Conservation (phyloP, 1,284 basidiomycete genomes). For the Tausonia pullulans region DNA sequence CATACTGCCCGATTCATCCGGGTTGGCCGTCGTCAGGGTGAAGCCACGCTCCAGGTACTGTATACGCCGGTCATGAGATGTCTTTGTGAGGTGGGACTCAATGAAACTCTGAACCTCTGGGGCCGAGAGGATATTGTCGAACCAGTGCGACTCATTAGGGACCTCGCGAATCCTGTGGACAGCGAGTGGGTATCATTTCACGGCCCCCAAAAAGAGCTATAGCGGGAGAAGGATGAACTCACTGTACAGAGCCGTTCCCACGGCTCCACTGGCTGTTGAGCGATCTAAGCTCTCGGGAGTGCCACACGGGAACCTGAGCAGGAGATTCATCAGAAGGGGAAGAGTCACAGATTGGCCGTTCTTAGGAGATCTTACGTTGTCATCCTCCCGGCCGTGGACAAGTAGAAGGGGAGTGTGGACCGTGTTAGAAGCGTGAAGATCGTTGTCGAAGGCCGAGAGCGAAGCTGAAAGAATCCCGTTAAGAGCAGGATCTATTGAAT, state of each 20-base stretch:
- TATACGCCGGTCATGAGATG: constrained; percentile 3
- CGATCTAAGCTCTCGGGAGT: constrained; percentile 22
- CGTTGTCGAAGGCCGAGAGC: constrained; percentile 72
- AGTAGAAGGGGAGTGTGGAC: constrained; percentile 54
- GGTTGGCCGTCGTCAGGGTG: constrained; percentile 34
- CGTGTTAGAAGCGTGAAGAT: constrained; percentile 66
- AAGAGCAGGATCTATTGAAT: constrained; percentile 63
- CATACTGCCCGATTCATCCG: constrained; percentile 32
- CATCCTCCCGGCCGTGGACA: constrained; percentile 55
- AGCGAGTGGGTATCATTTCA: too few species aligned
- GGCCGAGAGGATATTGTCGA: constrained; percentile 31
- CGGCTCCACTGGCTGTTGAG: not conserved
- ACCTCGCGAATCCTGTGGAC: constrained; percentile 24
- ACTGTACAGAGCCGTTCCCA: not conserved
- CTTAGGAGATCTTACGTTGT: constrained; percentile 23
- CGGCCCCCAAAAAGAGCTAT: not conserved
- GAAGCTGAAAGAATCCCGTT: constrained; percentile 58
- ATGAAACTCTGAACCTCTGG: constrained; percentile 27
- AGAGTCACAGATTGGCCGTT: not conserved
- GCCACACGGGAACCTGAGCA: constrained; percentile 25
- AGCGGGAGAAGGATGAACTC: not conserved
- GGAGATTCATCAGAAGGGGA: not conserved
- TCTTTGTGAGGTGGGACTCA: constrained; percentile 16
- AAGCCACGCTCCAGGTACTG: constrained; percentile 20
- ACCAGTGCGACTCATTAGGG: constrained; percentile 31